phyloP scores from a whole-genome alignment of 2,329 filamentous ascomycete species.

The Calonectria leucothoes region DNA sequence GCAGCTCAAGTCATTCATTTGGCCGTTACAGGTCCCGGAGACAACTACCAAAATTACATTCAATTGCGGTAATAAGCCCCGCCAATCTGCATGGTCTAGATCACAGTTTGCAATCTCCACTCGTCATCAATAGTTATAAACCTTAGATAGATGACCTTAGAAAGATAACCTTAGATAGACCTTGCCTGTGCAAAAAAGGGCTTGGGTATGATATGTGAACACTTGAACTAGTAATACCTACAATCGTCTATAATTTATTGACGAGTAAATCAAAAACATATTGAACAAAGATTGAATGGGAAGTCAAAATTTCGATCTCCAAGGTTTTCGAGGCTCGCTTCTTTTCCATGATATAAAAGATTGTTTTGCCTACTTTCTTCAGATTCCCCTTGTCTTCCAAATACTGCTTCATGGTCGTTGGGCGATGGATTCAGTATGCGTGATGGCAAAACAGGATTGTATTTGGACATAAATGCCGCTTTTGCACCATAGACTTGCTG shows the following conservation, averaged over 20 bases:
- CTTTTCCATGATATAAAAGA: background rate
- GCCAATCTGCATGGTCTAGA: too few relatives aligned
- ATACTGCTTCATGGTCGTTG: too few relatives aligned
- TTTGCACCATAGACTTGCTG: background rate
- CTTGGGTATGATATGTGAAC: background rate
- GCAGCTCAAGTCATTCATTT: too few relatives aligned
- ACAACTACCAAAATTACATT: too few relatives aligned
- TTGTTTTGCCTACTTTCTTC: background rate
- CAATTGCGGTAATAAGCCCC: too few relatives aligned
- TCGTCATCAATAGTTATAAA: too few relatives aligned
- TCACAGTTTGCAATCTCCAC: too few relatives aligned
- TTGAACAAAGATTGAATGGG: background rate
- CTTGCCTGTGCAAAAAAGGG: too few relatives aligned
- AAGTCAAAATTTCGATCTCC: background rate
- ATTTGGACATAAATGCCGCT: background rate
- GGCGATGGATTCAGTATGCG: background rate
- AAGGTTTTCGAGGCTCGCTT: background rate
- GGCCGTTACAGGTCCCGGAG: too few relatives aligned
- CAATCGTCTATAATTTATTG: background rate
- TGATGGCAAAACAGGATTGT: background rate
- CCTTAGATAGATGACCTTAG: too few relatives aligned
- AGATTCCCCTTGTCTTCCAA: background rate
- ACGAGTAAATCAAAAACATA: background rate
- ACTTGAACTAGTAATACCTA: background rate
- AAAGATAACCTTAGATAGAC: too few relatives aligned